Base-by-base conservation (phyloP, 2,329 filamentous ascomycete genomes). In the Paraconiothyrium brasiliense region DNA sequence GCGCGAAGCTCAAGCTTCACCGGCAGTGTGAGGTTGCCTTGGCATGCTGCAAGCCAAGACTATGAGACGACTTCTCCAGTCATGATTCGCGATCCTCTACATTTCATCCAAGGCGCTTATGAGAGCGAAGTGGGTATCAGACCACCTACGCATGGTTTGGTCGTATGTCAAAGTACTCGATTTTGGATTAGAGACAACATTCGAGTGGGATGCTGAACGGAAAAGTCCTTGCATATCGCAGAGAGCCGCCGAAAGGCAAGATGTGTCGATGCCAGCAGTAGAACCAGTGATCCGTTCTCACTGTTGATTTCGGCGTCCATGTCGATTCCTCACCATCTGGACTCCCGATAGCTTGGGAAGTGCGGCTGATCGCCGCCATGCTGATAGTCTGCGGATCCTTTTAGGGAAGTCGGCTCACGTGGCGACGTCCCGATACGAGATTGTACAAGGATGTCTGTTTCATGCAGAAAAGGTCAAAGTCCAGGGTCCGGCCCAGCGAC, bases 1-100 rank as follows among this genome's bases (percentile, higher is more conserved):
- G n/a, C 20, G 22, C 32, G 34, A 52, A 20, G 22, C 10, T 35
- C 32, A 54, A 30, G 11, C 35, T 22, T n/a, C 20, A 20, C 20
- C 20, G 20, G 20, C 20, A 27, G 16, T 9, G 22, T n/a, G 10
- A n/a, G 7, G 6, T 32, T 22, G 43, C 49, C 50, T 54, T 54
- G 50, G 50, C 50, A 54, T n/a, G 50, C 34, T 54, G 51, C 35
- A 54, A 43, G 51, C 51, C 37, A 54, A 32, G 44, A 43, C 44
- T 54, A 30, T 11, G 14, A 32, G 2, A 35, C 30, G 24, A 41
- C 20, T 20, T 41, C 41, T 34, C 35, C 5, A 5, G n/a, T 2
- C 50, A 9, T n/a, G 50, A 41, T 54, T 39, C 22, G 35, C 30
- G 24, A 11, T 44, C 20, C 22, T 30, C n/a, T 24, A 13, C 24